A percentile compares a stretch with the other conserved stretches of the same genome.
Evolutionary conservation across 2,329 filamentous ascomycete species (phyloP).

Genomic region (Trichoderma aggressivum): DNA sequence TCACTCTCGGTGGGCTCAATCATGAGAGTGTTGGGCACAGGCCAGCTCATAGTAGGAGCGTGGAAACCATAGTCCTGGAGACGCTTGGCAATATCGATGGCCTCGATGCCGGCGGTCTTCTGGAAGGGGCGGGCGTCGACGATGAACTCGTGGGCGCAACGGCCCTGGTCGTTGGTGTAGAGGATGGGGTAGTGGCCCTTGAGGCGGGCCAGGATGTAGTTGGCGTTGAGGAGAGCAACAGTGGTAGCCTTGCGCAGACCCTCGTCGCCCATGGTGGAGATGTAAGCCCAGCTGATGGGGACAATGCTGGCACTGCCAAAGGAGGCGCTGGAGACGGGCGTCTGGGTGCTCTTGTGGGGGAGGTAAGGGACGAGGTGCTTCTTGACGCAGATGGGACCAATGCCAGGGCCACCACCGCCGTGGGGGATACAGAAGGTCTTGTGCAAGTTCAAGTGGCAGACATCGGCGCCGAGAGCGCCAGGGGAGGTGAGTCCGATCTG

Average conservation of each 20-base stretch:
- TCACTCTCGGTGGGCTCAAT: slow-evolving; percentile 96
- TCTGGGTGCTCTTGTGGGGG: slow-evolving; percentile 34
- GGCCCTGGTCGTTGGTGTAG: slow-evolving; percentile 85
- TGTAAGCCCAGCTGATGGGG: slow-evolving; percentile 93
- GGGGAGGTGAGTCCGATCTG: slow-evolving; percentile 95
- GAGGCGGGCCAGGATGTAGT: slow-evolving; percentile 89
- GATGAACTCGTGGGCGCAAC: slow-evolving; percentile 97
- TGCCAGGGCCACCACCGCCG: slow-evolving; percentile 88
- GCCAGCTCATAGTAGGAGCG: slow-evolving; percentile 95
- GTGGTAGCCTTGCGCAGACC: slow-evolving; percentile 88
- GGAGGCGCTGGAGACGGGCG: slow-evolving; percentile 74
- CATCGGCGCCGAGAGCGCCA: slow-evolving; percentile 91
- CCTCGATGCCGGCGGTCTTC: slow-evolving; percentile 78
- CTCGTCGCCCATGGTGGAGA: slow-evolving; percentile 77
- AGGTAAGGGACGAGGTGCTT: slow-evolving; percentile 73
- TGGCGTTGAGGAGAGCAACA: slow-evolving; percentile 90
- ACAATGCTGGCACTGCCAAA: slow-evolving; percentile 90
- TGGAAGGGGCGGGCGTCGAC: slow-evolving; percentile 84
- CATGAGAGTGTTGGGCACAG: slow-evolving; percentile 93
- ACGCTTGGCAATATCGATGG: slow-evolving; percentile 92
- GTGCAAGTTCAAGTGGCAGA: slow-evolving; percentile 95
- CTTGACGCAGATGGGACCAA: slow-evolving; percentile 91
- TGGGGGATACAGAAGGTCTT: slow-evolving; percentile 99
- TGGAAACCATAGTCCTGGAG: slow-evolving; percentile 98
- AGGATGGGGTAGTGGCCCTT: slow-evolving; percentile 83